These are phyloP conservation scores for Kluyveromyces nonfermentans DNA, from an alignment of 805 yeast species.

Conservation along the genomic window DNA sequence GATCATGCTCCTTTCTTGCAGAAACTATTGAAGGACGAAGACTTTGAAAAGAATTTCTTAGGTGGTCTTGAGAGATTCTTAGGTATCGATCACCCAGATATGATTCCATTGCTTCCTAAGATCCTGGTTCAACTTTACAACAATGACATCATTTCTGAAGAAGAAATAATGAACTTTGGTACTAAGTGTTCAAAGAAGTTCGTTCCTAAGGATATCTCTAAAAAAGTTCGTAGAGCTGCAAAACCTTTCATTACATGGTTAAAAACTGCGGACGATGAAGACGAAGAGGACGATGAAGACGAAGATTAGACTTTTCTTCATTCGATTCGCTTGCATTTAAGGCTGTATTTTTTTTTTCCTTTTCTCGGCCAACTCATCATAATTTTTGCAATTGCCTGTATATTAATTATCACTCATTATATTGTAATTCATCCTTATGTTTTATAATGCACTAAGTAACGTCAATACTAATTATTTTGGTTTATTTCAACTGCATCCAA, in stretches of 20 bases:
- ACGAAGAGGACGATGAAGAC: slow-evolving; percentile 53
- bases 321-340: slow-evolving; percentile 7
- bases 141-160: slow-evolving; percentile 77
- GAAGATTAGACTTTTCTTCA: too few relatives aligned
- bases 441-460: background rate
- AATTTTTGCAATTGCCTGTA: background rate
- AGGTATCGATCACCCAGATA: slow-evolving; percentile 68
- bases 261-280: slow-evolving; percentile 82
- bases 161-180: slow-evolving; percentile 74
- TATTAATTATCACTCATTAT: background rate
- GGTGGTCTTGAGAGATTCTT: slow-evolving; percentile 95
- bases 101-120: slow-evolving; percentile 69
- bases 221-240: slow-evolving; percentile 93
- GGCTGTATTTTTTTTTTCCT: slow-evolving; percentile 4
- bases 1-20: slow-evolving; percentile 75
- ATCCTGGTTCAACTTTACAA: slow-evolving; percentile 75
- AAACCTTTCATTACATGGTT: slow-evolving; percentile 94
- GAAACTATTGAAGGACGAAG: slow-evolving; percentile 53
- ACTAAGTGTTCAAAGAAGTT: slow-evolving; percentile 82
- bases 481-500: background rate
- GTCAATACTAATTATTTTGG: background rate
- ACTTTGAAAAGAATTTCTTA: slow-evolving; percentile 77
- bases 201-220: slow-evolving; percentile 83
- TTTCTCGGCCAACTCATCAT: background rate
- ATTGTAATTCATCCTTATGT: background rate